Evolutionary conservation across 176 grass and related monocot genomes (phyloP).

Genomic region (Oryza australiensis): DNA sequence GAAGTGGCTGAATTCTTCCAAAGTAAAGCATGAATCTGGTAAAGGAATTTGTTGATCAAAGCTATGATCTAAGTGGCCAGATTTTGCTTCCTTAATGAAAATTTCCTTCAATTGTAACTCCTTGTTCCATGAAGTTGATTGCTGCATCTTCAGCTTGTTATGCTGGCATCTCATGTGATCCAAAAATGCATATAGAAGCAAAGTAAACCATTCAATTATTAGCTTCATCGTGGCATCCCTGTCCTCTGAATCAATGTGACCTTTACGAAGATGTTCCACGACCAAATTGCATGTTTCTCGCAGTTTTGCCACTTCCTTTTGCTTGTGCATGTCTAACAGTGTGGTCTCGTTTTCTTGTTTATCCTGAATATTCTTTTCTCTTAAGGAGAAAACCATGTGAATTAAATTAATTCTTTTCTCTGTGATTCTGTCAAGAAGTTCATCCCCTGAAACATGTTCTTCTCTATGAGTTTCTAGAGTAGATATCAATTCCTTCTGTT

Average conservation of each 20-base stretch:
- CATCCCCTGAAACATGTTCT: slow-evolving; percentile 37
- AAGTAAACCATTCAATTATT: slow-evolving; percentile 55
- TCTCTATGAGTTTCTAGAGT: slow-evolving; percentile 28
- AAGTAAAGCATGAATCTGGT: slow-evolving; percentile 60
- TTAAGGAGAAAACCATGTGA: slow-evolving; percentile 56
- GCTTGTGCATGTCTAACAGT: slow-evolving; percentile 49
- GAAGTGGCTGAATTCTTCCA: slow-evolving; percentile 64
- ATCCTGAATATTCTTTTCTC: slow-evolving; percentile 52
- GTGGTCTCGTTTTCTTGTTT: slow-evolving; percentile 56
- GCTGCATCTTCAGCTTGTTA: slow-evolving; percentile 56
- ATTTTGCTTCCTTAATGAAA: slow-evolving; percentile 58
- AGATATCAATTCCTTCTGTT: slow-evolving; percentile 30
- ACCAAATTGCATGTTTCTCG: slow-evolving; percentile 44
- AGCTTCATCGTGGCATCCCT: slow-evolving; percentile 44
- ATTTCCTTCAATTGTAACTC: slow-evolving; percentile 67
- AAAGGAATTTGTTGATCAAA: slow-evolving; percentile 69
- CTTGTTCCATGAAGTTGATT: slow-evolving; percentile 47
- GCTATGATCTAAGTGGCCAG: slow-evolving; percentile 55
- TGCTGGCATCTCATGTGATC: slow-evolving; percentile 56
- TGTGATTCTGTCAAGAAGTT: slow-evolving; percentile 38
- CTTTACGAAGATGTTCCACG: slow-evolving; percentile 47
- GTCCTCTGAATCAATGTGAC: slow-evolving; percentile 26
- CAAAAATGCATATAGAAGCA: slow-evolving; percentile 54
- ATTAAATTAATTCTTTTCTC: slow-evolving; percentile 63
- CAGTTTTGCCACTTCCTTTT: slow-evolving; percentile 48